Base-by-base conservation (phyloP, 2,329 filamentous ascomycete species). In the Arthrobotrys sinensis region DNA sequence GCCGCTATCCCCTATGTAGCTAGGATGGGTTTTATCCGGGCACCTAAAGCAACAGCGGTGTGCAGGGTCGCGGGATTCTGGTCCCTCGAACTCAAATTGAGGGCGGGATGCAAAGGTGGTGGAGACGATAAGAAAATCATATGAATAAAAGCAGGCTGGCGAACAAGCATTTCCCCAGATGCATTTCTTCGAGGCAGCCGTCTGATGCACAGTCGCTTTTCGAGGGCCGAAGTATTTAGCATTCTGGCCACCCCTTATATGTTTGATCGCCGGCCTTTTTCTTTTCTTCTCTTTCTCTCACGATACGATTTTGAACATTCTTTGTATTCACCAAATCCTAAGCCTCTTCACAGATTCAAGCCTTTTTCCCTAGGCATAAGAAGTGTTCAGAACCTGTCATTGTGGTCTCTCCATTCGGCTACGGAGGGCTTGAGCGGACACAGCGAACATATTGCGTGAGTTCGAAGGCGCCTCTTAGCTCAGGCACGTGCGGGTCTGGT, bases 141-240 rank as follows among this genome's bases (percentile, higher is more conserved):
- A 40, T 40, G 55, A 43, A 60, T 28, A 60, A 43, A 2, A 40
- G 55, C 55, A 43, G 55, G 55, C 55, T 16, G 55, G 55, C 36
- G 55, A 60, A 60, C 55, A 60, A 36, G 55, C 55, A 60, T 60
- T 60, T 60, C 55, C 55, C 55, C 55, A 60, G 55, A 60, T 43
- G 55, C 55, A 43, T 40, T 40, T 60, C 34, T 24, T 60, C 36
- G 55, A 60, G 55, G 55, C 55, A 60, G 55, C 55, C 55, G 55
- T 60, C 34, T 16, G 16, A 34, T 14, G 34, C 24, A 8, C 34
- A 3, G n/a, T 57, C 52, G 10, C 7, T 50, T 50, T n/a, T 4
- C 21, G 50, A 38, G 32, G n/a, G 34, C 11, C 4, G 7, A 21
- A 48, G 19, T 60, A 60, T 60, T 60, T 60, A 60, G 55, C 55